phyloP scores from a whole-genome alignment of 495 filamentous ascomycete genomes.

The Chlorociboria aeruginascens region DNA sequence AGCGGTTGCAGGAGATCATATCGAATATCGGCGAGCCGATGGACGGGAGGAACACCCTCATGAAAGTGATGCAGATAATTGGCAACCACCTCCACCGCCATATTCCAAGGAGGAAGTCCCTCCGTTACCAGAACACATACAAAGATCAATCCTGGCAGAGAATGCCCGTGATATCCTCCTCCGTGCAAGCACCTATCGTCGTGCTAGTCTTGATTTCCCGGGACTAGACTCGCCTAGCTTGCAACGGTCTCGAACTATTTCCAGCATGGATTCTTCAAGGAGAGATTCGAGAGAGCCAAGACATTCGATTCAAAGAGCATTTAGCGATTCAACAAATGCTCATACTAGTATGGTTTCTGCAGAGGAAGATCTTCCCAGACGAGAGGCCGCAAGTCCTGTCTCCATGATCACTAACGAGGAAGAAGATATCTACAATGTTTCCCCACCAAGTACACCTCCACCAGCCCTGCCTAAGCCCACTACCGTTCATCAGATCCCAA shows the following conservation, averaged over 20 bases:
- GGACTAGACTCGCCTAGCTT: constrained; percentile 3
- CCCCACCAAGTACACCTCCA: constrained; percentile 36
- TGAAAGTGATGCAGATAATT: constrained; percentile 84
- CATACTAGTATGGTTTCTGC: constrained; percentile 12
- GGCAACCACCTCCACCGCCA: constrained; percentile 86
- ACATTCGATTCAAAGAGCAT: constrained; percentile 10
- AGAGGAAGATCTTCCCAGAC: constrained; percentile 6
- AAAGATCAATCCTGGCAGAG: constrained; percentile 15
- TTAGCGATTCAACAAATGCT: constrained; percentile 16
- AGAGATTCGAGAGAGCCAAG: constrained; percentile 1
- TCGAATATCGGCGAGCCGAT: constrained; percentile 32
- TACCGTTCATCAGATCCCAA: constrained; percentile 17
- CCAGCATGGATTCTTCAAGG: constrained; percentile 11
- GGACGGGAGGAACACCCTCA: constrained; percentile 62
- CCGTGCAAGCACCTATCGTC: constrained; percentile 9
- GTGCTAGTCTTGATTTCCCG: constrained; percentile 9
- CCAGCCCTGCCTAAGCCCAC: not conserved
- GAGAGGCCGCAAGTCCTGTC: constrained; percentile 4
- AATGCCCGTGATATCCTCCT: constrained; percentile 10
- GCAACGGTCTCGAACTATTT: constrained; percentile 13
- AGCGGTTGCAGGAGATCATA: constrained; percentile 14
- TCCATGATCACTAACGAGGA: constrained; percentile 5
- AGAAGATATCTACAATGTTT: constrained; percentile 43
- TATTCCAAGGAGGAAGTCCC: constrained; percentile 53
- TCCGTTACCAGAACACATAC: constrained; percentile 42